These are phyloP conservation scores for Russula lepida DNA, from an alignment of 768 basidiomycete genomes.

Conservation along the genomic window DNA sequence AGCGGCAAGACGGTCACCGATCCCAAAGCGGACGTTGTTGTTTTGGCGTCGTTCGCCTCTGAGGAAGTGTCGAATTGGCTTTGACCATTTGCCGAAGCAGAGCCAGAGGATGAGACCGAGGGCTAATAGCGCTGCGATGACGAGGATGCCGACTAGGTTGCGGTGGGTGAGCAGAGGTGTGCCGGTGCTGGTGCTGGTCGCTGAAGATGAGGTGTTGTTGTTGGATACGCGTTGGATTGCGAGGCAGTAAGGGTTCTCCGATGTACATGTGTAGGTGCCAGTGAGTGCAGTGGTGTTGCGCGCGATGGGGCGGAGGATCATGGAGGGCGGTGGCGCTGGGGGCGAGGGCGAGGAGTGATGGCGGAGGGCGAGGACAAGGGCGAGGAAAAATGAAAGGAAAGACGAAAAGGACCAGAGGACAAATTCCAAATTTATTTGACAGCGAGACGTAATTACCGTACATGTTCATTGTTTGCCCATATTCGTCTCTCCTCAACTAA, in stretches of 20 bases:
- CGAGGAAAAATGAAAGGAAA: neutral
- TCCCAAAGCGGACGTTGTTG: neutral
- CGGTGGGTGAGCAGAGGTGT: constrained; percentile 14
- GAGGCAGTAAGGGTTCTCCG: neutral
- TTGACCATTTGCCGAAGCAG: constrained; percentile 24
- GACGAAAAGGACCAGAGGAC: neutral
- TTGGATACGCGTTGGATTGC: neutral
- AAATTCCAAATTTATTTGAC: constrained; percentile 4
- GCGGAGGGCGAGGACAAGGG: neutral
- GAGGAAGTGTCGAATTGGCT: constrained; percentile 17
- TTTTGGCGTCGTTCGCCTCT: neutral
- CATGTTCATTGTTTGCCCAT: neutral
- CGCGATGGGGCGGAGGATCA: constrained; percentile 6
- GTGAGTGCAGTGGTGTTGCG: neutral
- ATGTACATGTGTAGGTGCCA: neutral
- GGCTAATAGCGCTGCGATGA: constrained; percentile 20
- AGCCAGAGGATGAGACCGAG: constrained; percentile 23
- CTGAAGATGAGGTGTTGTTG: neutral
- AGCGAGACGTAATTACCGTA: neutral
- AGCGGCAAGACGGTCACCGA: neutral
- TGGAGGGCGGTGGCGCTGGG: neutral
- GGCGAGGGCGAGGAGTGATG: neutral
- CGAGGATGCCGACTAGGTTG: constrained; percentile 26
- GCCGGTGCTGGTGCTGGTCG: neutral
- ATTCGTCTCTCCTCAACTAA: constrained; percentile 29